Percentiles rank a stretch among this genome's conserved stretches.
Conservation (phyloP, 1,284 basidiomycete genomes). For the Malassezia furfur region DNA sequence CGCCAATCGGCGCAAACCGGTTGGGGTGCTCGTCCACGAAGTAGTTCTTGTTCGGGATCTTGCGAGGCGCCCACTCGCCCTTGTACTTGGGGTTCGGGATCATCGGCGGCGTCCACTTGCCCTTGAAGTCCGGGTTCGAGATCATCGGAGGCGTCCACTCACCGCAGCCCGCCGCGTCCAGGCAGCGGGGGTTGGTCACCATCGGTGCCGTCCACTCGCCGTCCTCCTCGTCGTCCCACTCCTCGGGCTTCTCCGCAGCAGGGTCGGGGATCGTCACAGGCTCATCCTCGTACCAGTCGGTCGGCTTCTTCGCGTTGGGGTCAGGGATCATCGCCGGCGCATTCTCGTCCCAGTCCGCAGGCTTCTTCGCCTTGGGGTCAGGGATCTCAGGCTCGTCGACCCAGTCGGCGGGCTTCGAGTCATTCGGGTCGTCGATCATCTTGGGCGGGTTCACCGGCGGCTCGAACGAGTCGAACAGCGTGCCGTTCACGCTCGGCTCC, state of each 20-base stretch:
- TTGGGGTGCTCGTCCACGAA: conserved; percentile 81
- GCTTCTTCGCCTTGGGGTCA: conserved; percentile 68
- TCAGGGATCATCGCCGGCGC: conserved; percentile 59
- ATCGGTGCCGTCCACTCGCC: conserved; percentile 93
- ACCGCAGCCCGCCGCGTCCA: conserved; percentile 83
- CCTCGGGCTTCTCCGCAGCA: conserved; percentile 90
- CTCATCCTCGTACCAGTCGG: conserved; percentile 90
- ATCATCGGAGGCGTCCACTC: conserved; percentile 82
- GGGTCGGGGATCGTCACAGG: conserved; percentile 75
- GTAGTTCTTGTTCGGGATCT: conserved; percentile 66
- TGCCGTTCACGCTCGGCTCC: conserved; percentile 59
- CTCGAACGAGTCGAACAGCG: conserved; percentile 82
- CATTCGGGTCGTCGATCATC: conserved; percentile 86
- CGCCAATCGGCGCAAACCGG: conserved; percentile 55
- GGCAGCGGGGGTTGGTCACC: conserved; percentile 66
- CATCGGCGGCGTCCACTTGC: conserved; percentile 82
- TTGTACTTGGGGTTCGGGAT: conserved; percentile 55
- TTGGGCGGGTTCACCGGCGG: conserved; percentile 86
- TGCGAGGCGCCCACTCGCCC: conserved; percentile 38
- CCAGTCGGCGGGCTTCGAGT: conserved; percentile 85
- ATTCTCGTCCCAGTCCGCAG: conserved; percentile 46
- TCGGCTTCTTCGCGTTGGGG: conserved; percentile 76
- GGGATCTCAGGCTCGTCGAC: conserved; percentile 77
- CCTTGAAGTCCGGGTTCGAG: conserved; percentile 95
- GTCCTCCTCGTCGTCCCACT: conserved; percentile 99